Conservation (phyloP, 495 filamentous ascomycete species). For the Aspergillus cristatus region DNA sequence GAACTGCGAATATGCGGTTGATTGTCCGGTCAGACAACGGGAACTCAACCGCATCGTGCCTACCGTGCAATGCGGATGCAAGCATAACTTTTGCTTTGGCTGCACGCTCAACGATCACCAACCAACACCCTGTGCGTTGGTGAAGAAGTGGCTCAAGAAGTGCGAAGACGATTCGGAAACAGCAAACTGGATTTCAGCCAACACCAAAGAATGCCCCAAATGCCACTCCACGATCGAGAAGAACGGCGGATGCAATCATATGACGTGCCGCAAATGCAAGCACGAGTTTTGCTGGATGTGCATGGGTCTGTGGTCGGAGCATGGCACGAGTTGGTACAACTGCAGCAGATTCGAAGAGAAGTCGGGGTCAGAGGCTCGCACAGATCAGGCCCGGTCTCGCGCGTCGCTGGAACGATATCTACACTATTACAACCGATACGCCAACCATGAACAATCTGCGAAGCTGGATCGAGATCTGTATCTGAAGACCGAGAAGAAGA, state of each 20-base stretch:
- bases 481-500: conserved; percentile 96
- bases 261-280: conserved; percentile 98
- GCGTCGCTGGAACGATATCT: conserved; percentile 88
- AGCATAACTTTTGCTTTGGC: conserved; percentile 90
- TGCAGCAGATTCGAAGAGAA: conserved; percentile 97
- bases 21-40: conserved; percentile 77
- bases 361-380: conserved; percentile 79
- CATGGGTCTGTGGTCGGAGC: conserved; percentile 97
- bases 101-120: conserved; percentile 89
- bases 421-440: conserved; percentile 97
- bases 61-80: conserved; percentile 76
- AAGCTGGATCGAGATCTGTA: conserved; percentile 95
- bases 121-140: conserved; percentile 80
- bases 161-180: conserved; percentile 98
- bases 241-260: conserved; percentile 98
- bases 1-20: conserved; percentile 84
- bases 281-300: conserved; percentile 99
- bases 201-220: conserved; percentile 96
- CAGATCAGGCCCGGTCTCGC: conserved; percentile 82
- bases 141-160: conserved; percentile 96
- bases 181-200: conserved; percentile 98
- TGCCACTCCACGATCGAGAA: conserved; percentile 97
- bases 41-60: conserved; percentile 80
- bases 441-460: conserved; percentile 96
- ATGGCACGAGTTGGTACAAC: conserved; percentile 99